Percentiles rank a stretch among this genome's conserved stretches.
These are phyloP conservation scores for Haemoproteus tartakovskyi DNA, from an alignment of 169 alveolate genomes.

Conservation along the genomic window DNA sequence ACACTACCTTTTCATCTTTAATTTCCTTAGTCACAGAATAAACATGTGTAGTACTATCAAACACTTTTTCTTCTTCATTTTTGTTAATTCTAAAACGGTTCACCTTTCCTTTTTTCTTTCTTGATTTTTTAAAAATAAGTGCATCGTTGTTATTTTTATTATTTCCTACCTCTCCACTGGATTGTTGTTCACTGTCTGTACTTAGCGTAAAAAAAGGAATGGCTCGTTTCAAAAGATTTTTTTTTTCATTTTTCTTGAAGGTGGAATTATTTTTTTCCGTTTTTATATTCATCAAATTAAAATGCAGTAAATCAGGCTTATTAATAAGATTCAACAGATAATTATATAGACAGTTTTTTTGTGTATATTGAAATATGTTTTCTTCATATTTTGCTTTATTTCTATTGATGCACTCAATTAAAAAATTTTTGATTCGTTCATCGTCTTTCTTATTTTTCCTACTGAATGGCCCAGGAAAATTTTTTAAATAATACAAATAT, in stretches of 20 bases:
- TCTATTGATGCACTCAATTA: slow-evolving; percentile 3
- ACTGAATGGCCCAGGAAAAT: slow-evolving; percentile 47
- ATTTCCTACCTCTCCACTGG: too few species aligned
- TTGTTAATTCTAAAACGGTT: too few species aligned
- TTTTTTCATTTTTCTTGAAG: not conserved
- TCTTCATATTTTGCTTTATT: not conserved
- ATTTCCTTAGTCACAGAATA: too few species aligned
- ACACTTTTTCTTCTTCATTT: too few species aligned
- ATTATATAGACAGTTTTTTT: slow-evolving; percentile 13
- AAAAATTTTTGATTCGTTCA: slow-evolving; percentile 6
- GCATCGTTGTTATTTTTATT: too few species aligned
- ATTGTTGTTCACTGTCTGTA: not conserved
- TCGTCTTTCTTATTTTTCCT: slow-evolving; percentile 12
- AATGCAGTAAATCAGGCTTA: slow-evolving; percentile 1
- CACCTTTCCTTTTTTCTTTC: too few species aligned
- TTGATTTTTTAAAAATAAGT: too few species aligned
- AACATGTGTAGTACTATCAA: too few species aligned
- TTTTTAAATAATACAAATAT: slow-evolving; percentile 1
- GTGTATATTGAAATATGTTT: slow-evolving; percentile 4
- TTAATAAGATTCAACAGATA: slow-evolving; percentile 2
- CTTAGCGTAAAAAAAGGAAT: slow-evolving; percentile 1
- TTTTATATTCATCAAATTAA: slow-evolving; percentile 4
- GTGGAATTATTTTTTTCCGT: not conserved
- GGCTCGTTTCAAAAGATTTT: not conserved
- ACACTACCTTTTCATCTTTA: not conserved